These are phyloP conservation scores for Tuber indicum DNA, from an alignment of 495 filamentous ascomycete species.

Conservation along the genomic window DNA sequence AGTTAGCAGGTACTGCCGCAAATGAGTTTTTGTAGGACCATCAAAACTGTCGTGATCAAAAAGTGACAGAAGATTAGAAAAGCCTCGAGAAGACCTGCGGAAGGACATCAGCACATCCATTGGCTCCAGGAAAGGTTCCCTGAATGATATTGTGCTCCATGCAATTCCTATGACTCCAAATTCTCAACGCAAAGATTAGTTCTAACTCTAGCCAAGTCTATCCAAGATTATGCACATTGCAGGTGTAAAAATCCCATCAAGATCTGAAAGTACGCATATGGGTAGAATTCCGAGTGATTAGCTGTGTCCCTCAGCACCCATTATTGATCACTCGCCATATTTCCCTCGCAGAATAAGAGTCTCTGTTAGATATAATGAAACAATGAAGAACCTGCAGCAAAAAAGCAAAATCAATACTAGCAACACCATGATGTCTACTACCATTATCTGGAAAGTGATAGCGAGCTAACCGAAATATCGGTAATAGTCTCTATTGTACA, in stretches of 20 bases:
- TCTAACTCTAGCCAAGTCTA: too few species aligned
- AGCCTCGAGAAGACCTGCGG: too few species aligned
- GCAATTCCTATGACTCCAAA: slow-evolving; percentile 61
- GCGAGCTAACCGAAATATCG: too few species aligned
- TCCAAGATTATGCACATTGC: slow-evolving; percentile 51
- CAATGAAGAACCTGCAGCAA: too few species aligned
- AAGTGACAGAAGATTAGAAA: slow-evolving; percentile 85
- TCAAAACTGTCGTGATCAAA: slow-evolving; percentile 80
- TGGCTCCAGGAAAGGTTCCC: background rate
- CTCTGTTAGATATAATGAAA: too few species aligned
- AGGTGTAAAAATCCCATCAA: slow-evolving; percentile 62
- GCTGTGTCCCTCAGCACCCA: background rate
- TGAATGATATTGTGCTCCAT: slow-evolving; percentile 48
- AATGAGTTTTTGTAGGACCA: slow-evolving; percentile 86
- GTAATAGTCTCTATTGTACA: too few species aligned
- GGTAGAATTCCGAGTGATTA: slow-evolving; percentile 9
- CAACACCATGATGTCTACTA: too few species aligned
- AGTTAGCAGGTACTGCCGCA: slow-evolving; percentile 86
- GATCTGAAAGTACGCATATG: slow-evolving; percentile 80
- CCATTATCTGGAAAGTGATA: too few species aligned
- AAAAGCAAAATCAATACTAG: too few species aligned
- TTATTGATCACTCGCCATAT: too few species aligned
- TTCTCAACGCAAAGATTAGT: slow-evolving; percentile 12
- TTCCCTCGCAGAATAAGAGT: too few species aligned
- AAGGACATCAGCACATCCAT: background rate